Conservation (phyloP, 257 asterid genomes). For the Solanum chiquidenum region DNA sequence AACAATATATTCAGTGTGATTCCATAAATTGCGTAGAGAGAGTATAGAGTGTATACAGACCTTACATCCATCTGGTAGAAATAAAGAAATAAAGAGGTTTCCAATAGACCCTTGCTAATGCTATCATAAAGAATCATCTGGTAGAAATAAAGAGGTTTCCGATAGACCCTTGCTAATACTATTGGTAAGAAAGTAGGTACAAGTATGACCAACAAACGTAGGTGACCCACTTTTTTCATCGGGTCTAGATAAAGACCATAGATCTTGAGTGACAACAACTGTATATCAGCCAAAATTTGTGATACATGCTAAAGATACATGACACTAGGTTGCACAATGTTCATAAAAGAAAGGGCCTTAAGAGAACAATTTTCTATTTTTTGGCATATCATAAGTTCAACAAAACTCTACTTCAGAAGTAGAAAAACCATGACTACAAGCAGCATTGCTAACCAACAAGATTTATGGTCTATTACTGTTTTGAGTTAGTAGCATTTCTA, state of each 20-base stretch:
- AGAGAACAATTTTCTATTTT: background rate
- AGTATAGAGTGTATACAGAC: fast-evolving
- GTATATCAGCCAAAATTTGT: background rate
- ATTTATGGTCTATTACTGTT: background rate
- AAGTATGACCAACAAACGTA: background rate
- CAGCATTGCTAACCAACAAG: background rate
- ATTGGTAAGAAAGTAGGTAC: background rate
- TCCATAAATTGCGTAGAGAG: background rate
- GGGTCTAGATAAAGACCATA: background rate
- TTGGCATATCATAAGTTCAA: background rate
- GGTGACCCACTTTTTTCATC: too few species aligned
- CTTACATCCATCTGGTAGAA: too few species aligned
- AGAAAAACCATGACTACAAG: background rate
- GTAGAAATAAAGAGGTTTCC: too few species aligned
- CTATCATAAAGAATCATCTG: too few species aligned
- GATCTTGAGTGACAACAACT: background rate
- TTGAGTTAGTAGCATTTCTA: conserved; percentile 28
- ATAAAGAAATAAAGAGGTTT: too few species aligned
- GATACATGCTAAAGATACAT: background rate
- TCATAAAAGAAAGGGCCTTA: background rate
- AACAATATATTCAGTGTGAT: too few species aligned
- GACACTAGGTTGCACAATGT: background rate
- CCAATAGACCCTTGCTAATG: too few species aligned
- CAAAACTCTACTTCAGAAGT: background rate
- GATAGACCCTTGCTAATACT: background rate